phyloP scores from a whole-genome alignment of 176 grass and related monocot species.

The Carex myosuroides region DNA sequence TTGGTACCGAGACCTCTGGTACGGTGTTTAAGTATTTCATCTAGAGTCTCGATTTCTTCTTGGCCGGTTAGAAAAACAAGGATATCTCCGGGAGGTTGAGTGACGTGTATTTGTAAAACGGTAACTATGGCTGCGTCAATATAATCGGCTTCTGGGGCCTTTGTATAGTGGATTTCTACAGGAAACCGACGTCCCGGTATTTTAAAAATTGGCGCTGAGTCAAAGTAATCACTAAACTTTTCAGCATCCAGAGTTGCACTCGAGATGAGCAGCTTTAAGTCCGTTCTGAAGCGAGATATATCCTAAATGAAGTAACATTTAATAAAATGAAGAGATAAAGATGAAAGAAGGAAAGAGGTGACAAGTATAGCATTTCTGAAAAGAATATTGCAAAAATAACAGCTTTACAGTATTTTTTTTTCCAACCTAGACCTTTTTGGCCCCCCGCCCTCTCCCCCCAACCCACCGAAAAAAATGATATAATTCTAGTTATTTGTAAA shows the following conservation, averaged over 20 bases:
- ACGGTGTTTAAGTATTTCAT: slow-evolving; percentile 91
- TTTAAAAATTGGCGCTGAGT: slow-evolving; percentile 84
- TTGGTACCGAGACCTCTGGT: slow-evolving; percentile 88
- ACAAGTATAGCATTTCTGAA: background rate
- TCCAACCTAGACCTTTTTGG: background rate
- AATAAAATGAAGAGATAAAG: slow-evolving; percentile 5
- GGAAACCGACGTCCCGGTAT: slow-evolving; percentile 82
- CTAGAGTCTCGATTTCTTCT: slow-evolving; percentile 93
- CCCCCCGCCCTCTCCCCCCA: too few species aligned
- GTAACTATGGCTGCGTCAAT: slow-evolving; percentile 92
- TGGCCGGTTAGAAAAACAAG: slow-evolving; percentile 90
- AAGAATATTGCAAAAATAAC: background rate
- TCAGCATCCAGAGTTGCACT: slow-evolving; percentile 93
- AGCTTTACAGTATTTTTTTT: background rate
- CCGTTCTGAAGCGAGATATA: slow-evolving; percentile 66
- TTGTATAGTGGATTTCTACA: slow-evolving; percentile 84
- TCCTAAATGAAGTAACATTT: slow-evolving; percentile 46
- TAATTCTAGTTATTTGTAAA: background rate
- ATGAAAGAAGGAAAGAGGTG: background rate
- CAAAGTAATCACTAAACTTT: slow-evolving; percentile 95
- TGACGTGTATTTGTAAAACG: slow-evolving; percentile 92
- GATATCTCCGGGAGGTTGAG: slow-evolving; percentile 76
- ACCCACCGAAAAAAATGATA: too few species aligned
- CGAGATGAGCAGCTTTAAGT: slow-evolving; percentile 90
- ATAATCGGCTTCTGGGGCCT: slow-evolving; percentile 95